Conservation (phyloP, 1,284 basidiomycete species). For the Cryptococcus neoformans region DNA sequence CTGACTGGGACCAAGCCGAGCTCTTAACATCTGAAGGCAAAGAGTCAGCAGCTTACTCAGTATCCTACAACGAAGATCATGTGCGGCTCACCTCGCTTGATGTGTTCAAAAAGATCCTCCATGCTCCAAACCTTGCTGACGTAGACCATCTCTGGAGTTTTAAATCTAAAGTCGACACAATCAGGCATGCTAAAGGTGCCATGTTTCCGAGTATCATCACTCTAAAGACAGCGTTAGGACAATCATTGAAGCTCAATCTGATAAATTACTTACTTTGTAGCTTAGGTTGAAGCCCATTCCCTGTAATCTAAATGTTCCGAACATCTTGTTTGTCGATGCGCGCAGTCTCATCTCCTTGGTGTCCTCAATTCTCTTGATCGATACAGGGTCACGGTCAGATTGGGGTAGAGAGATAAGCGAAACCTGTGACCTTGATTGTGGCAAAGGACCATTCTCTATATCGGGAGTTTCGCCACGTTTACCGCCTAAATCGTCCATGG, state of each 20-base stretch:
- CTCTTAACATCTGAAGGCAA: conserved; percentile 34
- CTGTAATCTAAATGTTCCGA: conserved; percentile 73
- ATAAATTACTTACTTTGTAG: conserved; percentile 51
- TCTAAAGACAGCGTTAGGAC: conserved; percentile 7
- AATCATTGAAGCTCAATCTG: background rate
- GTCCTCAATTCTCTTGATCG: conserved; percentile 21
- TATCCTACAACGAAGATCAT: background rate
- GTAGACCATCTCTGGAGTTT: conserved; percentile 63
- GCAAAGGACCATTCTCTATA: conserved; percentile 16
- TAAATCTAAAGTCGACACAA: conserved; percentile 55
- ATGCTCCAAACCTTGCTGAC: conserved; percentile 85
- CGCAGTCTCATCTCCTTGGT: conserved; percentile 50
- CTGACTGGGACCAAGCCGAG: conserved; percentile 48
- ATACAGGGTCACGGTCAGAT: background rate
- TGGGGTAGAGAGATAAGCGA: conserved; percentile 10
- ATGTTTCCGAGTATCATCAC: conserved; percentile 52
- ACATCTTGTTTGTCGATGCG: conserved; percentile 58
- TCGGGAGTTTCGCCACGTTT: background rate
- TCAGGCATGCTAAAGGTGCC: conserved; percentile 47
- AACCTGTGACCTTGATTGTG: conserved; percentile 21
- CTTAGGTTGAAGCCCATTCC: conserved; percentile 52
- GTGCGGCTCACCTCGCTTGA: conserved; percentile 66
- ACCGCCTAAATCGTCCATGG: conserved; percentile 5
- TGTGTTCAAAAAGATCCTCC: conserved; percentile 74
- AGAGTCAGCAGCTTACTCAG: background rate